phyloP scores from a whole-genome alignment of 192 early-diverging fungal species.

The Rhizoclosmatium globosum region DNA sequence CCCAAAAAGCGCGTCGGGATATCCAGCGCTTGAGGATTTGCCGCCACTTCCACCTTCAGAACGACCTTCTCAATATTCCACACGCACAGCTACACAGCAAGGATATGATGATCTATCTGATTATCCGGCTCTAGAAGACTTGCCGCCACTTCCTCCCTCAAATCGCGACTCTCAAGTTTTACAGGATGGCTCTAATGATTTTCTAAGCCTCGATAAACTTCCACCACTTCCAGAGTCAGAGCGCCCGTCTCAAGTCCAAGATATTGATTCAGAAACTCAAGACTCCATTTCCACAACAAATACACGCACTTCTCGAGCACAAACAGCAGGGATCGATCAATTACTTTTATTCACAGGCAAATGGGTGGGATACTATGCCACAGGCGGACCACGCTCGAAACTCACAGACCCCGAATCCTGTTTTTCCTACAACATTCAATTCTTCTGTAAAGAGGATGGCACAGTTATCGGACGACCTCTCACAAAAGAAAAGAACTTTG shows the following conservation, averaged over 20 bases:
- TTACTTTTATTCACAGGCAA: neutral
- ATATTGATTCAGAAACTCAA: too few relatives aligned
- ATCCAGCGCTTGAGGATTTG: neutral
- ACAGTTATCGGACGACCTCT: neutral
- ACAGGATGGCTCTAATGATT: neutral
- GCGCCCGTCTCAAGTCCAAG: too few relatives aligned
- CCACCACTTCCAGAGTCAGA: neutral
- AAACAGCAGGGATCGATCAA: too few relatives aligned
- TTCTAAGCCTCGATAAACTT: neutral
- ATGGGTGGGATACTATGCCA: neutral
- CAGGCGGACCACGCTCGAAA: neutral
- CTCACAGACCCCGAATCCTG: neutral
- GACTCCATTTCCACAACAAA: too few relatives aligned
- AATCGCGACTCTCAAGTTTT: neutral
- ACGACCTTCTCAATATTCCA: neutral
- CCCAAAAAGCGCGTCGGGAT: too few relatives aligned
- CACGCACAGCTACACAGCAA: neutral
- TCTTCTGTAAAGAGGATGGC: neutral
- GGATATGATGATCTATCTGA: neutral
- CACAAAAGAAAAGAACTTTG: neutral
- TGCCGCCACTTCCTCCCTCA: neutral
- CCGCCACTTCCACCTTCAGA: neutral
- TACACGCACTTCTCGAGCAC: too few relatives aligned
- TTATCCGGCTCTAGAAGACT: neutral
- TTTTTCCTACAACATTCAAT: conserved; percentile 5